These are phyloP conservation scores for Asparagopsis taxiformis DNA, from an alignment of 31 red algal species.

Conservation along the genomic window DNA sequence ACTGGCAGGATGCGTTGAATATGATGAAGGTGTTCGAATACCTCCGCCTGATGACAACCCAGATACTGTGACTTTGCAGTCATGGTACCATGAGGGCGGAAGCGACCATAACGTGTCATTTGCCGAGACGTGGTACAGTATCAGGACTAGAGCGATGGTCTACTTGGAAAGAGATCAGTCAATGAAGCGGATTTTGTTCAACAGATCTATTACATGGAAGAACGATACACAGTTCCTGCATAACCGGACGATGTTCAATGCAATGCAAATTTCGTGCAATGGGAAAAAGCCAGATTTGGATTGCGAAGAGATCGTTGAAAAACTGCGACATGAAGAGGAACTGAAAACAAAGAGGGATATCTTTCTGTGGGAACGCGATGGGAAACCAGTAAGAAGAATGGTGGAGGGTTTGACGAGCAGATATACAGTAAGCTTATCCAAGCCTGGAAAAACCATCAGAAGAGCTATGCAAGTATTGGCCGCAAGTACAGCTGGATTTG, in stretches of 20 bases:
- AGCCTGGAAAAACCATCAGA: not conserved
- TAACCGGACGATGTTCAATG: not conserved
- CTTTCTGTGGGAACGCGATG: not conserved
- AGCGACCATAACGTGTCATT: not conserved
- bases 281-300: not conserved
- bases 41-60: not conserved
- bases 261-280: not conserved
- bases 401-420: not conserved
- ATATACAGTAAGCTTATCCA: not conserved
- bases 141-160: not conserved
- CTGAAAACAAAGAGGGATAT: not conserved
- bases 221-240: no score
- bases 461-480: not conserved
- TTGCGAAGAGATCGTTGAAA: not conserved
- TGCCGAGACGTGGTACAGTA: not conserved
- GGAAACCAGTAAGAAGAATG: not conserved
- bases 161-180: no score
- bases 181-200: no score
- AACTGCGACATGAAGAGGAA: not conserved
- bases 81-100: not conserved
- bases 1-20: not conserved
- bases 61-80: not conserved
- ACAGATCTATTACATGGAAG: no score
- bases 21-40: not conserved
- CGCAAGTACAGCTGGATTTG: not conserved